Conservation (phyloP, 148 eudicot species). For the Drosera capensis region DNA sequence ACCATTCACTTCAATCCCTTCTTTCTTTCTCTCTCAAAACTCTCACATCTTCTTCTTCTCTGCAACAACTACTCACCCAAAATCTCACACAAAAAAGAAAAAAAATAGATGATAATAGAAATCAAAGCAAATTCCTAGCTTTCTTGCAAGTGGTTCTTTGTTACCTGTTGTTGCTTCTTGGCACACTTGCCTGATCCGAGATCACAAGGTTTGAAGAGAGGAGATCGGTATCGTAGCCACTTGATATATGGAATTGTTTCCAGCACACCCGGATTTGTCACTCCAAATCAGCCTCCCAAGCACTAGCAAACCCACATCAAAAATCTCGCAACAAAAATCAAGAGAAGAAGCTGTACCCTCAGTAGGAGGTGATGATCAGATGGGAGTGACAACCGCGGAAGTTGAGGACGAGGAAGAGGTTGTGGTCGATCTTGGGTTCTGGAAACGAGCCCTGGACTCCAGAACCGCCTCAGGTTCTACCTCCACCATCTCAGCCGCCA, state of each 20-base stretch:
- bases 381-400: neutral
- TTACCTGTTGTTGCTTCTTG: neutral
- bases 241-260: constrained; percentile 76
- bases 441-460: constrained; percentile 43
- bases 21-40: constrained; percentile 8
- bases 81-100: neutral
- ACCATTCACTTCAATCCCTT: constrained; percentile 42
- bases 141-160: neutral
- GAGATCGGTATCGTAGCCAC: constrained; percentile 8
- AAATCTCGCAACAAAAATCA: too few relatives aligned
- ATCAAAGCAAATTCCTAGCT: neutral
- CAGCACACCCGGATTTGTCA: constrained; percentile 92
- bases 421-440: constrained; percentile 35
- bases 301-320: constrained; percentile 31
- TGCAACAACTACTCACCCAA: constrained; percentile 26
- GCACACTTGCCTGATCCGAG: neutral
- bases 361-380: neutral
- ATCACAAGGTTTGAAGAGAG: neutral
- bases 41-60: constrained; percentile 11
- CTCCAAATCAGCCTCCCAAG: constrained; percentile 88
- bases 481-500: constrained; percentile 9
- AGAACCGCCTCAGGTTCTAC: constrained; percentile 13
- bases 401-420: constrained; percentile 1
- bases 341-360: constrained; percentile 13
- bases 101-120: neutral